Evolutionary conservation across 1,139 yeast genomes (phyloP), one percentile per base, ranked within the genome.

Genomic region (Nakaseomyces delphensis): DNA sequence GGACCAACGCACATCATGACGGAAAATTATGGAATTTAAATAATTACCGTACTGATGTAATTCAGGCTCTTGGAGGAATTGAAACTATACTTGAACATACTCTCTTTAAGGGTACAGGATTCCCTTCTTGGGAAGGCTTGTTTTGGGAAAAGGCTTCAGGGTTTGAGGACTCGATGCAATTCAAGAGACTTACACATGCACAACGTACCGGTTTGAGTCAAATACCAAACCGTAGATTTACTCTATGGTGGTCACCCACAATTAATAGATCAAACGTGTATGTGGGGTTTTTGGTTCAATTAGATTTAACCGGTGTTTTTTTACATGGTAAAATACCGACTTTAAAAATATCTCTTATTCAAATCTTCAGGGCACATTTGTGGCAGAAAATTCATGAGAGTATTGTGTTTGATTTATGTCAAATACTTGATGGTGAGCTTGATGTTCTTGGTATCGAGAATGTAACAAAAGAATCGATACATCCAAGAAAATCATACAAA

Each of bases 211-310:
- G 99, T 60, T 74, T 93, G 52, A 85, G 95, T 60, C 99, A 93
- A 65, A 91, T 93, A 56, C 99, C 99, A 3, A 93, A 93, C 60
- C 81, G 99, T 63, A 74, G 99, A 38, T 93, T 93, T 59, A 93
- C 98, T 0, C 68, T 93, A 36, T 93, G 99, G 99, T 93, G 99
- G 99, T 87, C 97, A 1, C 99, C 99, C 6, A 93, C 99, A 0
- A 93, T 93, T 52, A 93, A 93, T 55, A 76, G 99, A 53, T 98
- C 98, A 4, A 91, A 93, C 57, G 98, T 93, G 19, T 93, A 93
- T 58, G 97, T 93, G 46, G 99, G 99, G 28, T 93, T 91, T 68
- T 72, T 87, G 60, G 98, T 93, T 25, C 99, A 93, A 62, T 71
- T 93, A 36, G 99, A 93, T 65, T 70, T 93, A 55, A 93, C 99